Base-by-base conservation (phyloP, 345 rosid genomes). In the Corchorus capsularis region DNA sequence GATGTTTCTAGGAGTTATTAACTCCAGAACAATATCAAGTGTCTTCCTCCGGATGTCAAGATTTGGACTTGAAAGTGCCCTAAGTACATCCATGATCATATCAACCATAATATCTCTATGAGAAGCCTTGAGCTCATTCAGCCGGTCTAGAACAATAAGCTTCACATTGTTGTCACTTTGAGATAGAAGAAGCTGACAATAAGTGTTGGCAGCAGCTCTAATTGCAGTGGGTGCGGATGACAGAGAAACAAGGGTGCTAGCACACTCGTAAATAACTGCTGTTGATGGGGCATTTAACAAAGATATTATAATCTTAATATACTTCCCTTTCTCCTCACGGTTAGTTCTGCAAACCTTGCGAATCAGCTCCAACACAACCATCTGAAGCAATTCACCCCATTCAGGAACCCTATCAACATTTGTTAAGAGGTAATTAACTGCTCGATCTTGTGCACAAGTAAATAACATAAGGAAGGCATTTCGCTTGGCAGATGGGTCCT, bases 201-300 rank as follows among this genome's bases (percentile, higher is more conserved):
- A 91, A 32, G 93, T 91, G 82, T 78, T 88, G 5, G 96, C 93
- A 67, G 93, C 96, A 50, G 87, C 88, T 78, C 88, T 83, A 45
- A 91, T 86, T 8, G 96, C 96, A 27, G 92, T 88, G 11, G 96
- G 96, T 15, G 96, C 96, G 22, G 96, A 91, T 69, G 96, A 91
- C 20, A 91, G 78, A 64, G 96, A 91, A 79, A 91, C 96, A 63
- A 91, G 91, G 9, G 96, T 86, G 17, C 87, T 78, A 22, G 92
- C 92, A 77, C 92, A 89, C 75, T 89, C 92, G 62, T 82, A 89
- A 71, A 86, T 80, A 71, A 89, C 92, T 12, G 92, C 92, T 72
- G 85, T 74, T 46, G 92, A 87, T 62, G 90, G 89, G 19, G 89
- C 90, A 87, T 82, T 87, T 77, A 89, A 69, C 80, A 89, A 75